A percentile compares a stretch with the other conserved stretches of the same genome.
Conservation (phyloP, 148 eudicot species). For the Amaranthus hypochondriacus region DNA sequence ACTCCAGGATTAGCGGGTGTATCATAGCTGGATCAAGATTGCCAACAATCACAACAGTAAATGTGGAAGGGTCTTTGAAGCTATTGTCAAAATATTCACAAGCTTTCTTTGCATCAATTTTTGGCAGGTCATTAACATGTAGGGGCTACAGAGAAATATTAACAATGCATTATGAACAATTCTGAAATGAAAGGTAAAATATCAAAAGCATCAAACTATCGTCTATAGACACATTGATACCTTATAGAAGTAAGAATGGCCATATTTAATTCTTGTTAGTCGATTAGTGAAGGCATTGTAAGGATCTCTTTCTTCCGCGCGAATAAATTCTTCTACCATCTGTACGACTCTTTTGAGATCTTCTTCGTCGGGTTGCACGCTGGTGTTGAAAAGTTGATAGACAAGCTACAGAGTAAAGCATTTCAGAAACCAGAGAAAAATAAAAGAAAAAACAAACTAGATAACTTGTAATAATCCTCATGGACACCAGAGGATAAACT, state of each 20-base stretch:
- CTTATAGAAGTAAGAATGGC: slow-evolving; percentile 71
- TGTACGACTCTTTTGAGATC: slow-evolving; percentile 67
- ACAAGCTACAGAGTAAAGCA: slow-evolving; percentile 48
- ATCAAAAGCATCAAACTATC: not conserved
- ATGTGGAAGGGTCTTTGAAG: slow-evolving; percentile 85
- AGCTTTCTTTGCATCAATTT: slow-evolving; percentile 75
- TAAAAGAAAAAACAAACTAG: not conserved
- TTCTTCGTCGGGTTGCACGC: slow-evolving; percentile 62
- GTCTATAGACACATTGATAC: slow-evolving; percentile 26
- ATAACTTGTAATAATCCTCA: too few species aligned
- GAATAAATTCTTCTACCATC: slow-evolving; percentile 62
- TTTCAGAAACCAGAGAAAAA: not conserved
- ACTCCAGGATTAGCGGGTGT: slow-evolving; percentile 61
- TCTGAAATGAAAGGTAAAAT: not conserved
- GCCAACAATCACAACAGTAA: slow-evolving; percentile 74
- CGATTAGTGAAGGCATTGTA: slow-evolving; percentile 65
- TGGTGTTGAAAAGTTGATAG: slow-evolving; percentile 69
- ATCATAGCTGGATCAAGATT: slow-evolving; percentile 67
- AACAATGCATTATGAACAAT: slow-evolving; percentile 9
- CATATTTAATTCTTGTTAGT: slow-evolving; percentile 71
- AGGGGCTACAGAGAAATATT: slow-evolving; percentile 48
- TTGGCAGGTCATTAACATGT: slow-evolving; percentile 54
- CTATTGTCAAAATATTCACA: slow-evolving; percentile 70
- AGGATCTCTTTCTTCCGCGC: slow-evolving; percentile 85
- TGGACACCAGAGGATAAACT: too few species aligned